phyloP scores from a whole-genome alignment of 257 asterid species.

The Nicotiana paniculata region DNA sequence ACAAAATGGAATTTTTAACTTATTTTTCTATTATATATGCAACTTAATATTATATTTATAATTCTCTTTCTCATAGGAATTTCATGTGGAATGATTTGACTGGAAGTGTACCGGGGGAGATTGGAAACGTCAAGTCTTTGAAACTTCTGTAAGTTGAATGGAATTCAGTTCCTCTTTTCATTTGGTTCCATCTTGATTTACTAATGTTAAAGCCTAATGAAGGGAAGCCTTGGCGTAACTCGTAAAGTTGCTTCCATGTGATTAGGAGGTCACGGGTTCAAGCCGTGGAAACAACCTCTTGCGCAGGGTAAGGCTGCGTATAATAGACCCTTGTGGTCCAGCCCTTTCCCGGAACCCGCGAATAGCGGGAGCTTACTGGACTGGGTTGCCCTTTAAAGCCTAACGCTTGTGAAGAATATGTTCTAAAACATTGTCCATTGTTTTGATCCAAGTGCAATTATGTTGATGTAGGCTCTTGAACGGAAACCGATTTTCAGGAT shows the following conservation, averaged over 20 bases:
- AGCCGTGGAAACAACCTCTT: no score
- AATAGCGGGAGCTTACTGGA: no score
- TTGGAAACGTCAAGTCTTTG: conserved; percentile 28
- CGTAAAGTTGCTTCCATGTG: no score
- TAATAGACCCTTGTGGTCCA: no score
- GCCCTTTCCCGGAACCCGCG: no score
- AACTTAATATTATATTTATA: conserved; percentile 1
- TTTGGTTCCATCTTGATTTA: not conserved
- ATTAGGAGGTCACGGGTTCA: no score
- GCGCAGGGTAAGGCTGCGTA: no score
- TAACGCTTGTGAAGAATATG: conserved; percentile 1
- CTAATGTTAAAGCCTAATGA: no score
- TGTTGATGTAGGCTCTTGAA: conserved; percentile 36
- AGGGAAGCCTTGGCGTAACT: no score
- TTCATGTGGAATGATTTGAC: conserved; percentile 47
- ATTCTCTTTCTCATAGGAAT: conserved; percentile 19
- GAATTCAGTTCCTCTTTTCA: not conserved
- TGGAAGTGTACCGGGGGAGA: conserved; percentile 40
- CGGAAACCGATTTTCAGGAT: conserved; percentile 39
- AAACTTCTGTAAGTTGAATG: conserved; percentile 29
- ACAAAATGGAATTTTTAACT: not conserved
- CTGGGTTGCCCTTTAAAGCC: not conserved
- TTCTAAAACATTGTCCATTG: not conserved
- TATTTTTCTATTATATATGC: not conserved
- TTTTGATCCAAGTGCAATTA: not conserved